Evolutionary conservation across 169 alveolate genomes (phyloP), one percentile per base, ranked within the genome.

Genomic region (Eimeria acervulina): DNA sequence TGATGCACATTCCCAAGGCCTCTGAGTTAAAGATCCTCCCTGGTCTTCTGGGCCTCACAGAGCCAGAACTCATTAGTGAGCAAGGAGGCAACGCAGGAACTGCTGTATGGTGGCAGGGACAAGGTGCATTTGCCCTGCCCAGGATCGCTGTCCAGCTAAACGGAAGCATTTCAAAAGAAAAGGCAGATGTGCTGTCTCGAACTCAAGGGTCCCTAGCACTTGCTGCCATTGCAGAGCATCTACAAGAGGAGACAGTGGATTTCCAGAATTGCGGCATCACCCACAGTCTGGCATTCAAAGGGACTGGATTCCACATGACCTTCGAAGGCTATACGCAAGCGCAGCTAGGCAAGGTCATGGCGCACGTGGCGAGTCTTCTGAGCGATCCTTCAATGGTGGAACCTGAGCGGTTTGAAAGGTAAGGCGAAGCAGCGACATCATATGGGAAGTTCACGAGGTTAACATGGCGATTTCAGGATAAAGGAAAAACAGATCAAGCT

Each of bases 21-120:
- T 90, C 90, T 5, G 96, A 95, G 38, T 47, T 95, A 31, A 40
- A 90, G 52, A 66, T 91, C 51, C 70, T 40, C 63, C 95, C 95
- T 6, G 95, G 68, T 28, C 74, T 92, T 36, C 15, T 31, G 33
- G 95, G 97, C 23, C 74, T 88, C 31, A 72, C 78, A 31, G 81
- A 66, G 72, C 97, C 97, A 12, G 96, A 92, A 51, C 90, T 81
- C 52, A 68, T 94, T 52, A 83, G 94, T 81, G 96, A 94, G 40
- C 78, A 66, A 38, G 94, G 87, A 38, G 90, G 90, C 61, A 55
- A 55, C 55, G 80, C 87, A 26, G 96, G 95, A 17, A 83, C 94
- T 47, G 44, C 95, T 26, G 80, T 95, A 1, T 95, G 97, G 97
- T 95, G 97, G 97, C 95, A 92, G 47, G 97, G 97, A 59, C 92